Percentiles rank a stretch among this genome's conserved stretches.
Evolutionary conservation across 768 basidiomycete species (phyloP).

Genomic region (Boletus bicolor): DNA sequence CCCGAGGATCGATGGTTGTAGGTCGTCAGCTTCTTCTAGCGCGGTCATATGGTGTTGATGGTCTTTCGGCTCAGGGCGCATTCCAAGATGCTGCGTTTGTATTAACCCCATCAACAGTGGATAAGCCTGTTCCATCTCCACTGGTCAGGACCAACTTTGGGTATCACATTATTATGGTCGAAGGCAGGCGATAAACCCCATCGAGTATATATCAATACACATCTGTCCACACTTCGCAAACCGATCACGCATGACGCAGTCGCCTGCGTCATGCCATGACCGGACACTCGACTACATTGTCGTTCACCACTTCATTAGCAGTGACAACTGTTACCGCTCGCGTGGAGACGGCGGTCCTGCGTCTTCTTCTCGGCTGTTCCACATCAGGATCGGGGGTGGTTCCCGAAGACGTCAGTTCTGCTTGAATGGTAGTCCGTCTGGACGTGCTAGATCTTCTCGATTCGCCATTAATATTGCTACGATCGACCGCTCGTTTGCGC

Average conservation of each 20-base stretch:
- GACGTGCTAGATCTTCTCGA: conserved; percentile 33
- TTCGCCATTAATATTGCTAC: conserved; percentile 27
- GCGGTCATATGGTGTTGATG: conserved; percentile 3
- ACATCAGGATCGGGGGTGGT: conserved; percentile 70
- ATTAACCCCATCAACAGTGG: conserved; percentile 72
- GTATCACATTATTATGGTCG: conserved; percentile 91
- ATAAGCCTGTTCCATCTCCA: conserved; percentile 68
- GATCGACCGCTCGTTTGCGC: conserved; percentile 38
- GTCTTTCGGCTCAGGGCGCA: conserved; percentile 40
- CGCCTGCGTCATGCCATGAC: conserved; percentile 16
- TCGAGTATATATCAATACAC: conserved; percentile 23
- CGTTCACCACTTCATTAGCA: conserved; percentile 34
- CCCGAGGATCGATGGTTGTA: conserved; percentile 80
- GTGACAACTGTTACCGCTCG: conserved; percentile 28
- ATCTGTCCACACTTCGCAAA: conserved; percentile 9
- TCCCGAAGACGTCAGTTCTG: conserved; percentile 44
- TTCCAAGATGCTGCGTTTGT: conserved; percentile 91
- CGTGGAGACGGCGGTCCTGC: conserved; percentile 34
- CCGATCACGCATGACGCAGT: not conserved
- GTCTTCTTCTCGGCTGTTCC: conserved; percentile 45
- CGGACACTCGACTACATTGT: conserved; percentile 29
- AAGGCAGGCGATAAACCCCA: conserved; percentile 58
- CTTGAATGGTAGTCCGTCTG: conserved; percentile 41
- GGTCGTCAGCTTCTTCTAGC: conserved; percentile 17
- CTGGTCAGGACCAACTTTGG: conserved; percentile 83